A percentile compares a stretch with the other conserved stretches of the same genome.
These are phyloP conservation scores for Arthrobotrys megalospora DNA, from an alignment of 2,329 filamentous ascomycete genomes.

Conservation along the genomic window DNA sequence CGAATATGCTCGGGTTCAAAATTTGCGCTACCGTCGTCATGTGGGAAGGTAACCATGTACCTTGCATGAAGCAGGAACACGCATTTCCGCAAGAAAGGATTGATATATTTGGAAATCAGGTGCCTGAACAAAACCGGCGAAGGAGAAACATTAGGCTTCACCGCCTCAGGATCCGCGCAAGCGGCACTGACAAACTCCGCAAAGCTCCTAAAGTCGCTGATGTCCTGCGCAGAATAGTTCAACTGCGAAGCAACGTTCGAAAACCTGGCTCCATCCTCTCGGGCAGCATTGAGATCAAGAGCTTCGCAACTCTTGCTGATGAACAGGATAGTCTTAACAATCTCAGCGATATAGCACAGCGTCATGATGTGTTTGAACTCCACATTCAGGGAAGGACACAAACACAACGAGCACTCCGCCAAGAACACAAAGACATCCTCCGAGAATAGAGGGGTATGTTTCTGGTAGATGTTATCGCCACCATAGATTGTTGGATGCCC, in stretches of 20 bases:
- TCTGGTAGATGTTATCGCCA: slow-evolving; percentile 68
- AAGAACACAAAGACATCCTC: slow-evolving; percentile 85
- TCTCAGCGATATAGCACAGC: slow-evolving; percentile 90
- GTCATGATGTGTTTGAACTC: slow-evolving; percentile 85
- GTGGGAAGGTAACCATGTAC: slow-evolving; percentile 89
- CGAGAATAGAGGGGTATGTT: slow-evolving; percentile 73
- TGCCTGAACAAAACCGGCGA: slow-evolving; percentile 61
- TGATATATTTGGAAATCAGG: slow-evolving; percentile 81
- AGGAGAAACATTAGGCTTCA: slow-evolving; percentile 14
- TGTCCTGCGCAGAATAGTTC: slow-evolving; percentile 38
- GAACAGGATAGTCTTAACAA: slow-evolving; percentile 82
- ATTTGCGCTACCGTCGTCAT: slow-evolving; percentile 68
- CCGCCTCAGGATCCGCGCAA: slow-evolving; percentile 15
- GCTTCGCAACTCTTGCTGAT: slow-evolving; percentile 67
- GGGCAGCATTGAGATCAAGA: slow-evolving; percentile 36
- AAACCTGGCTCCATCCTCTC: slow-evolving; percentile 42
- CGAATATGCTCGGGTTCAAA: slow-evolving; percentile 82
- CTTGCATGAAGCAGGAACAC: slow-evolving; percentile 87
- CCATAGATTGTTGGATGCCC: slow-evolving; percentile 69
- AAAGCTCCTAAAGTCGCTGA: slow-evolving; percentile 48
- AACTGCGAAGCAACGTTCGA: slow-evolving; percentile 18
- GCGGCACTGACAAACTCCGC: slow-evolving; percentile 41
- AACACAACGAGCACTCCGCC: slow-evolving; percentile 80
- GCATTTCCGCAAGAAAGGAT: slow-evolving; percentile 90
- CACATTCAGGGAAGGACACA: slow-evolving; percentile 77